Evolutionary conservation across 805 yeast species (phyloP).

Genomic region (Pichia californica): DNA sequence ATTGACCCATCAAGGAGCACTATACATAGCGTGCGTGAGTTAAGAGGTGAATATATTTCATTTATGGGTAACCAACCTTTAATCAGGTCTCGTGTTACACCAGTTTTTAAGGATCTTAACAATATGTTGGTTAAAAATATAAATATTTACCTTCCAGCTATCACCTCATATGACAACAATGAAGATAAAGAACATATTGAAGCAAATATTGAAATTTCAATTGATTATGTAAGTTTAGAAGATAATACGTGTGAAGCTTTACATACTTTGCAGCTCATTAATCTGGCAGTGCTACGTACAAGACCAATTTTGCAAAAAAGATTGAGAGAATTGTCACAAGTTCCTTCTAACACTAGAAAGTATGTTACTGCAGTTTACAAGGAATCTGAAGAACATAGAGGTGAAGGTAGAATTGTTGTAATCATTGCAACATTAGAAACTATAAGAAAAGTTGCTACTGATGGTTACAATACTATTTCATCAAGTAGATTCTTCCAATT

Average conservation of each 20-base stretch:
- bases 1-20: constrained; percentile 45
- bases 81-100: constrained; percentile 56
- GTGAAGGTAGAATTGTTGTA: constrained; percentile 27
- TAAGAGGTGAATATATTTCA: constrained; percentile 4
- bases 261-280: constrained; percentile 40
- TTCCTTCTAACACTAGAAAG: constrained; percentile 31
- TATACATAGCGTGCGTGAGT: constrained; percentile 40
- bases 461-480: constrained; percentile 13
- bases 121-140: constrained; percentile 41
- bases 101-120: constrained; percentile 57
- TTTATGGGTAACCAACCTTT: constrained; percentile 48
- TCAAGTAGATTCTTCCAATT: neutral
- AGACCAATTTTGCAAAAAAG: constrained; percentile 28
- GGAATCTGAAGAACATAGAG: constrained; percentile 34
- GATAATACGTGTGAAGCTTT: constrained; percentile 47
- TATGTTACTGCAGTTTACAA: constrained; percentile 36
- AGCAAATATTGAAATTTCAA: constrained; percentile 35
- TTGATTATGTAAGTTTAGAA: constrained; percentile 25
- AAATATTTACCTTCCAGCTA: constrained; percentile 28
- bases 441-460: constrained; percentile 18
- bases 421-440: constrained; percentile 30
- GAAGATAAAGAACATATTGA: too few relatives aligned
- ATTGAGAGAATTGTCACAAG: constrained; percentile 22
- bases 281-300: constrained; percentile 34
- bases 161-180: constrained; percentile 21